Conservation (phyloP, 257 asterid genomes). For the Petunia axillaris region DNA sequence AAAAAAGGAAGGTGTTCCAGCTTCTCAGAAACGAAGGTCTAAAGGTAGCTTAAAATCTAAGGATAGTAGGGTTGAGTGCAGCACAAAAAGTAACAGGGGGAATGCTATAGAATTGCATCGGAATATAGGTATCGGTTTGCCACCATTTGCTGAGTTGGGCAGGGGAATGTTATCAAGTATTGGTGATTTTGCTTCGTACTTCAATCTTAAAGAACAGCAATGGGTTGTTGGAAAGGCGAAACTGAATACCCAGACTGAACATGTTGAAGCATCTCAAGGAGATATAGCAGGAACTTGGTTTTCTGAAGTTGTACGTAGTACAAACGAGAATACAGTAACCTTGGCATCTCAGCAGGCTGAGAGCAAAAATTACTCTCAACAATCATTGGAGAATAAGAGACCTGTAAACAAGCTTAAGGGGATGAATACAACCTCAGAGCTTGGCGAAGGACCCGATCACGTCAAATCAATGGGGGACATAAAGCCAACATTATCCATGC, state of each 20-base stretch:
- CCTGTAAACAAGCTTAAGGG: constrained; percentile 31
- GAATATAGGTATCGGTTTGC: constrained; percentile 37
- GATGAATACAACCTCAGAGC: constrained; percentile 28
- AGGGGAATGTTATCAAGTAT: constrained; percentile 29
- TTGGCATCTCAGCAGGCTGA: constrained; percentile 48
- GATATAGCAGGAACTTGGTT: constrained; percentile 38
- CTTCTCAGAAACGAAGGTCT: constrained; percentile 43
- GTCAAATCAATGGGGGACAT: constrained; percentile 23
- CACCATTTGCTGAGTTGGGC: constrained; percentile 31
- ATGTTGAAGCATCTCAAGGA: constrained; percentile 46
- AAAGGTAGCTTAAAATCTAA: constrained; percentile 39
- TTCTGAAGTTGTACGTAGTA: constrained; percentile 42
- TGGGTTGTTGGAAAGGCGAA: constrained; percentile 33
- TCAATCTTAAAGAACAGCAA: constrained; percentile 35
- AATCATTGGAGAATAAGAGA: constrained; percentile 29
- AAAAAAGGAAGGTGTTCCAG: constrained; percentile 49
- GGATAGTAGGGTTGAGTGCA: constrained; percentile 41
- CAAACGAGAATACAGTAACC: constrained; percentile 40
- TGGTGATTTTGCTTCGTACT: constrained; percentile 38
- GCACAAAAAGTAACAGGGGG: constrained; percentile 37
- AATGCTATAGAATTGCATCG: constrained; percentile 37
- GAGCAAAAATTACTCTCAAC: constrained; percentile 32
- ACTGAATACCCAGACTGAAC: constrained; percentile 33
- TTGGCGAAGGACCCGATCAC: constrained; percentile 31
- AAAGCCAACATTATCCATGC: constrained; percentile 31